Percentiles rank a stretch among this genome's conserved stretches.
These are phyloP conservation scores for Fonsecaea nubica DNA, from an alignment of 2,329 filamentous ascomycete genomes.

Conservation along the genomic window DNA sequence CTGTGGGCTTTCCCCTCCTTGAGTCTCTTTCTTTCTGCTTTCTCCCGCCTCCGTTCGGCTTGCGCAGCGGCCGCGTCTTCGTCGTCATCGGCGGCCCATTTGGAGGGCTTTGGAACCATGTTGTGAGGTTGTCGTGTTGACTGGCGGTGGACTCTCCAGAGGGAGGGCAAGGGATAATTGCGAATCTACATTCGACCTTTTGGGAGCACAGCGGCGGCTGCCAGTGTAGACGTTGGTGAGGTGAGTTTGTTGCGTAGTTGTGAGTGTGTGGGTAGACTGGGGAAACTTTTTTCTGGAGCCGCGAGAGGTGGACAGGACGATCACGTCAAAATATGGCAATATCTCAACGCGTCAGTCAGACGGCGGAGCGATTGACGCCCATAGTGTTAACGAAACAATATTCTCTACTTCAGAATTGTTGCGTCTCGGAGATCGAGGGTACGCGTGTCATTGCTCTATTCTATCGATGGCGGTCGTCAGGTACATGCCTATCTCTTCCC, in stretches of 20 bases:
- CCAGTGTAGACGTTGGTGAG: no score
- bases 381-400: no score
- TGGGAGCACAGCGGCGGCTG: background rate
- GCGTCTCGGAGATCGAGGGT: background rate
- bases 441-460: constrained; percentile 4
- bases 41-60: constrained; percentile 76
- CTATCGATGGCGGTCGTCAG: constrained; percentile 6
- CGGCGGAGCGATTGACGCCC: background rate
- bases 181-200: background rate
- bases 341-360: background rate
- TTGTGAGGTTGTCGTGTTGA: background rate
- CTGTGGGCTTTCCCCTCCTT: constrained; percentile 81
- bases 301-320: no score
- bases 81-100: constrained; percentile 87
- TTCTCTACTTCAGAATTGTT: no score
- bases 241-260: no score
- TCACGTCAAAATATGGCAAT: background rate
- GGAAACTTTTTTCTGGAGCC: no score
- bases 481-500: constrained; percentile 15
- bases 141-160: background rate
- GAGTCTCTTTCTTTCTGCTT: constrained; percentile 83
- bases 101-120: constrained; percentile 57
- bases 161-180: background rate
- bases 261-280: no score
- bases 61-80: constrained; percentile 71